These are phyloP conservation scores for Cyberlindnera samutprakarnensis DNA, from an alignment of 805 yeast species.

Conservation along the genomic window DNA sequence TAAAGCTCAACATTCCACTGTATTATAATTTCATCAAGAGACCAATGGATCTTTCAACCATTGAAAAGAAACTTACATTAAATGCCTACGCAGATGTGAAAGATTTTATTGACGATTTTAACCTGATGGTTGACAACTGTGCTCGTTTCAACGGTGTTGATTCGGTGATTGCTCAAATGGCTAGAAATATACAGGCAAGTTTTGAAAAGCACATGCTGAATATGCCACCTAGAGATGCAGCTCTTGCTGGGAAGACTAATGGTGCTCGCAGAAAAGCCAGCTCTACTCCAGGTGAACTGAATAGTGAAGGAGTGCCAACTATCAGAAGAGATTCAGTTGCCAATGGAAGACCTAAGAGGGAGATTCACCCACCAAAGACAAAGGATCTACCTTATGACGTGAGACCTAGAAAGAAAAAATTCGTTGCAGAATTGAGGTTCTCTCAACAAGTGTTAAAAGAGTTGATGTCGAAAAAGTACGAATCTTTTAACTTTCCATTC, in stretches of 20 bases:
- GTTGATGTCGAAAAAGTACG: conserved; percentile 74
- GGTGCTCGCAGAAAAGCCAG: conserved; percentile 17
- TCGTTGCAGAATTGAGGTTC: conserved; percentile 81
- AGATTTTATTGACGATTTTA: conserved; percentile 69
- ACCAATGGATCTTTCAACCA: conserved; percentile 93
- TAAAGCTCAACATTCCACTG: conserved; percentile 82
- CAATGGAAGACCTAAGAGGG: conserved; percentile 83
- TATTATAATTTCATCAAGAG: conserved; percentile 75
- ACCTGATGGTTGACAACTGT: conserved; percentile 80
- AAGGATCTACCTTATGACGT: conserved; percentile 89
- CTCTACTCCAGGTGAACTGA: conserved; percentile 25
- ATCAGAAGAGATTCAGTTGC: conserved; percentile 69
- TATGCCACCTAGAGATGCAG: conserved; percentile 63
- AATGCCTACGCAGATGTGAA: conserved; percentile 68
- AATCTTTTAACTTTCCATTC: conserved; percentile 82
- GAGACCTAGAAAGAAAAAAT: conserved; percentile 87
- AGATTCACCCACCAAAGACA: conserved; percentile 93
- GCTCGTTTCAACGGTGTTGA: conserved; percentile 76
- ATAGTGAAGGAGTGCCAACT: conserved; percentile 45
- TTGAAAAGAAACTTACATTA: conserved; percentile 67
- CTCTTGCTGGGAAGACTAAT: conserved; percentile 16
- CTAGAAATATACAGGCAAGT: conserved; percentile 78
- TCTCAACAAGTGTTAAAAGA: conserved; percentile 81
- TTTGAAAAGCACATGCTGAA: conserved; percentile 90
- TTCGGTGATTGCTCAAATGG: conserved; percentile 86